phyloP scores from a whole-genome alignment of 371 early-diverging fungal species.

The Lichtheimia hyalospora region DNA sequence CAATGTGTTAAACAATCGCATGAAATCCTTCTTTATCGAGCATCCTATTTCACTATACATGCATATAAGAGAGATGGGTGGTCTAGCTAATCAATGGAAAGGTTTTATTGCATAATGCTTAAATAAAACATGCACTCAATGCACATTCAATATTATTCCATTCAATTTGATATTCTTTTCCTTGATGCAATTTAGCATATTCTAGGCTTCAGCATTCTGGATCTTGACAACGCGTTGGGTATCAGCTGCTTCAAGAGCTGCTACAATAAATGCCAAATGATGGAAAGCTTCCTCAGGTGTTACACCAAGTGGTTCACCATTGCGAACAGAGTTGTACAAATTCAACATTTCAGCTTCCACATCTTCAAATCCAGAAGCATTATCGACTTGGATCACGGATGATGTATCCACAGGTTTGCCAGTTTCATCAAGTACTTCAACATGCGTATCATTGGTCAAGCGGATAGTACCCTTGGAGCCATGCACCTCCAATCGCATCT shows the following conservation, averaged over 20 bases:
- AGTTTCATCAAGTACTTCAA: slow-evolving; percentile 27
- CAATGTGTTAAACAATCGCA: too few relatives aligned
- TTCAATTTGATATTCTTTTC: background rate
- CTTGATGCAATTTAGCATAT: background rate
- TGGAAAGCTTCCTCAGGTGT: slow-evolving; percentile 43
- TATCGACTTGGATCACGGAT: slow-evolving; percentile 12
- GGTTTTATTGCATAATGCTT: too few relatives aligned
- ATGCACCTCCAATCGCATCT: slow-evolving; percentile 31
- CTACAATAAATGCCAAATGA: slow-evolving; percentile 46
- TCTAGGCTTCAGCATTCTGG: background rate
- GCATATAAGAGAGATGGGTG: too few relatives aligned
- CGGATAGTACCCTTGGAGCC: slow-evolving; percentile 47
- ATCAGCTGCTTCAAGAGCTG: slow-evolving; percentile 41
- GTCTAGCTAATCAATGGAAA: too few relatives aligned
- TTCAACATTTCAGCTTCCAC: slow-evolving; percentile 48
- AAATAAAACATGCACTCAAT: too few relatives aligned
- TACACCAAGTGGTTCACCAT: slow-evolving; percentile 27
- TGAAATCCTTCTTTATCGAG: too few relatives aligned
- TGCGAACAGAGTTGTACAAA: slow-evolving; percentile 32
- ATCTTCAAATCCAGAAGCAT: slow-evolving; percentile 33
- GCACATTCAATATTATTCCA: too few relatives aligned
- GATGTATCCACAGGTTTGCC: slow-evolving; percentile 20
- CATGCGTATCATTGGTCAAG: slow-evolving; percentile 24
- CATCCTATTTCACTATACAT: too few relatives aligned
- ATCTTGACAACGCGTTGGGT: slow-evolving; percentile 23